Conservation (phyloP, 2,329 filamentous ascomycete species). For the Fulvia fulva region DNA sequence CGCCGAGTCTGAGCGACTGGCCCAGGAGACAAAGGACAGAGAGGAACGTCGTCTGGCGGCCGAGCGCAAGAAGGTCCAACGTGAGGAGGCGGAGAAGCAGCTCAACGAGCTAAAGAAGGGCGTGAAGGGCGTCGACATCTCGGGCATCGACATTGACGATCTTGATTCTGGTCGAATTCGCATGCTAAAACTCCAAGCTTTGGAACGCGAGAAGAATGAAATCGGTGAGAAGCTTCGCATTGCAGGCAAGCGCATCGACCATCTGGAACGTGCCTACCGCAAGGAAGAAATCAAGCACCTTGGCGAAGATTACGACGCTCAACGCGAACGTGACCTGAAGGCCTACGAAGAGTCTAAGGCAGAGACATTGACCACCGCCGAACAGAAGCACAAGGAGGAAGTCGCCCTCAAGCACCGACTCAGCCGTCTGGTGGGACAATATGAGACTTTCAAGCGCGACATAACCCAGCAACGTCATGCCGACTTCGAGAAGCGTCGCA, state of each 20-base stretch:
- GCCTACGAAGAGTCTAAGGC: constrained; percentile 76
- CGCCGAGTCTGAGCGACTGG: constrained; percentile 81
- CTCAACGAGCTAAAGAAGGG: constrained; percentile 91
- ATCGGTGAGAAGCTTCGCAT: constrained; percentile 86
- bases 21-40: constrained; percentile 88
- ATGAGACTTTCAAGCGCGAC: constrained; percentile 76
- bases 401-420: constrained; percentile 93
- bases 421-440: constrained; percentile 74
- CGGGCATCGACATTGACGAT: constrained; percentile 77
- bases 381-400: constrained; percentile 86
- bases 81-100: constrained; percentile 68
- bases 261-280: constrained; percentile 93
- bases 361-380: constrained; percentile 73
- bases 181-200: constrained; percentile 88
- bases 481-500: constrained; percentile 92
- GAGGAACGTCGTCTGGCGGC: constrained; percentile 81
- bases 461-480: constrained; percentile 85
- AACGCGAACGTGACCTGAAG: constrained; percentile 72
- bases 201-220: constrained; percentile 97
- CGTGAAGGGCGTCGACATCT: constrained; percentile 77
- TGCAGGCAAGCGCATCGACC: constrained; percentile 92
- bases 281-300: constrained; percentile 95
- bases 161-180: constrained; percentile 64
- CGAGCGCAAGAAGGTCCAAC: constrained; percentile 69
- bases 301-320: constrained; percentile 75